Conservation (phyloP, 1,284 basidiomycete genomes). For the Rhizoctonia solani region DNA sequence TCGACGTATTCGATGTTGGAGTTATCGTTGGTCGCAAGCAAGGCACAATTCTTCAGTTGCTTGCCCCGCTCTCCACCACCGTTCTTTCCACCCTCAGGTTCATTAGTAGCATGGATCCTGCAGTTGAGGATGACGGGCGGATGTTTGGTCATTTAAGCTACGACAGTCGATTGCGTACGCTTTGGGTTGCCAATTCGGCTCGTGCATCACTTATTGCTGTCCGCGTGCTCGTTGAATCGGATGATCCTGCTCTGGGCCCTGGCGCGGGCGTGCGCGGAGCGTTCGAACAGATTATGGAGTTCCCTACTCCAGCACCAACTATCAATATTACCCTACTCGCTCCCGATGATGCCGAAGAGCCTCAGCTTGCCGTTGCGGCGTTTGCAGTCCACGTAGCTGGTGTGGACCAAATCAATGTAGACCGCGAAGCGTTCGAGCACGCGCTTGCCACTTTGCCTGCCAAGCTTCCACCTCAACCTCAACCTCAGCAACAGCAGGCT, state of each 20-base stretch:
- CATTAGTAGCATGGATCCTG: slow-evolving; percentile 50
- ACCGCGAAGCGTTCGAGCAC: slow-evolving; percentile 76
- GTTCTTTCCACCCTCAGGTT: slow-evolving; percentile 80
- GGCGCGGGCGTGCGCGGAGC: slow-evolving; percentile 52
- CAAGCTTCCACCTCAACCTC: slow-evolving; percentile 61
- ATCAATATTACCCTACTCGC: slow-evolving; percentile 84
- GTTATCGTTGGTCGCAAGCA: slow-evolving; percentile 78
- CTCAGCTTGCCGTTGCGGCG: slow-evolving; percentile 58
- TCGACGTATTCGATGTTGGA: slow-evolving; percentile 77
- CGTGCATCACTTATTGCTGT: slow-evolving; percentile 80
- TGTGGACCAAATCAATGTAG: slow-evolving; percentile 80
- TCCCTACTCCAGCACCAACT: slow-evolving; percentile 76
- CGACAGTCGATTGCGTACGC: slow-evolving; percentile 75
- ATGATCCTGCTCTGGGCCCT: slow-evolving; percentile 48
- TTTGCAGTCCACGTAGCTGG: slow-evolving; percentile 81
- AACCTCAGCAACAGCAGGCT: slow-evolving; percentile 38
- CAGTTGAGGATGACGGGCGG: slow-evolving; percentile 59
- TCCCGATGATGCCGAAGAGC: slow-evolving; percentile 52
- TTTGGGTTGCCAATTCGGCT: slow-evolving; percentile 82
- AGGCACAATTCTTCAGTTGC: slow-evolving; percentile 76
- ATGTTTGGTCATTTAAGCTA: slow-evolving; percentile 86
- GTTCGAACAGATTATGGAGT: slow-evolving; percentile 80
- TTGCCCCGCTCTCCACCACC: slow-evolving; percentile 67
- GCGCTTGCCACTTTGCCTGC: slow-evolving; percentile 59
- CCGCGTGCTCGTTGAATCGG: slow-evolving; percentile 68